Evolutionary conservation across 352 stramenopile genomes (phyloP), one percentile per base, ranked within the genome.

Genomic region (Chrysophaeum taylorii): DNA sequence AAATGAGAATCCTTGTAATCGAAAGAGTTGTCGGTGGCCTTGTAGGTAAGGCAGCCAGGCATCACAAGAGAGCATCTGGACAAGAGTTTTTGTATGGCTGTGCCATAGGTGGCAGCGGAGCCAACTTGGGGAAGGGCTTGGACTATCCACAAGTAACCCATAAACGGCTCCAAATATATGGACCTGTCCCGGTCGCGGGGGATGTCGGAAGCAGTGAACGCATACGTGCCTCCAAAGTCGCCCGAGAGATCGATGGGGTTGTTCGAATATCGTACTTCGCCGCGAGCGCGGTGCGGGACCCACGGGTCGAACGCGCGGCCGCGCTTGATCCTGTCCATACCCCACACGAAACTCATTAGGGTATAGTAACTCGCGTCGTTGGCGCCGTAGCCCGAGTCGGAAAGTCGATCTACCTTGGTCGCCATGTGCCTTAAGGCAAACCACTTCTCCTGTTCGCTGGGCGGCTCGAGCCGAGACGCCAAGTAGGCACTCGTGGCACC

Each of bases 361-460:
- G 25, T 21, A 37, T 68, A 75, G 36, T 43, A 23, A 21, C n/a
- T 38, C 18, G 33, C 37, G 18, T 67, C 41, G 60, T 67, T 67
- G 60, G 60, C 18, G 5, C 48, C 48, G 48, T 60, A 60, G 48
- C 18, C 48, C 18, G 18, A 18, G 18, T 31, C 48, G 25, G 9
- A 33, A 50, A 15, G 15, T 21, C 42, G 15, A 23, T n/a, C 54
- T 52, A 64, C 23, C 21, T 38, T 29, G 37, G 41, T 29, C 31
- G 42, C n/a, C 72, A 76, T 76, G 70, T 76, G 72, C 33, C n/a
- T 52, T 1, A n/a, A 25, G 35, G 2, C 21, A 31, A 76, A 74
- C 68, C 68, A 76, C 70, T 72, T 39, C 66, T 76, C 72, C 48
- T 71, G 69, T 23, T 76, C 38, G 21, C 29, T 73, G 23, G 72